Percentiles rank a stretch among this genome's conserved stretches.
Evolutionary conservation across 768 basidiomycete species (phyloP).

Genomic region (Naganishia vishniacii): DNA sequence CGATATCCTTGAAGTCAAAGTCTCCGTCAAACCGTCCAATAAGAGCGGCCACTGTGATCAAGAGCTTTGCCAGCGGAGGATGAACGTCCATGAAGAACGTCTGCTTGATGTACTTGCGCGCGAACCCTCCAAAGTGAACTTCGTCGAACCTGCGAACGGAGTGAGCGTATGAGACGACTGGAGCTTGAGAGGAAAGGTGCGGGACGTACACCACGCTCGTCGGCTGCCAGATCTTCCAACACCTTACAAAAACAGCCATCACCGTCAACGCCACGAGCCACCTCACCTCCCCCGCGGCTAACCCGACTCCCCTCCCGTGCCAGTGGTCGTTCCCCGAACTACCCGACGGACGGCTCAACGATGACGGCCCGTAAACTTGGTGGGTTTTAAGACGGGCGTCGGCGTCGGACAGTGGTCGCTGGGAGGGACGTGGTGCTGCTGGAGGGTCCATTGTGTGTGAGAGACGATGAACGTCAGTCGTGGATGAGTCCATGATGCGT

Average conservation of each 20-base stretch:
- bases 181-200: not conserved
- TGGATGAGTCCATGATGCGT: not conserved
- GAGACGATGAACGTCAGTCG: not conserved
- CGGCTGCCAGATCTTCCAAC: constrained; percentile 78
- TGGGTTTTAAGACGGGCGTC: constrained; percentile 26
- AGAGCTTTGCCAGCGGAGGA: constrained; percentile 88
- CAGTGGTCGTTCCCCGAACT: not conserved
- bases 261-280: constrained; percentile 62
- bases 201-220: constrained; percentile 80
- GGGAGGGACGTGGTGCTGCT: not conserved
- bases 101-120: constrained; percentile 83
- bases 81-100: constrained; percentile 77
- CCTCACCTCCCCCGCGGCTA: constrained; percentile 58
- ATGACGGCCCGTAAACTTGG: constrained; percentile 11
- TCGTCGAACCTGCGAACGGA: constrained; percentile 73
- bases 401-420: constrained; percentile 26
- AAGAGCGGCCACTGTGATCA: constrained; percentile 86
- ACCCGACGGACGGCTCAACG: not conserved
- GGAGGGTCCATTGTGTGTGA: not conserved
- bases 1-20: constrained; percentile 97
- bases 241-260: constrained; percentile 70
- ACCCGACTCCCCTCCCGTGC: not conserved
- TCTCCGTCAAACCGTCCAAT: constrained; percentile 81
- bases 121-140: constrained; percentile 97
- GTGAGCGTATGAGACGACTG: not conserved